Conservation (phyloP, 2,329 filamentous ascomycete species). For the Fusarium sp. region DNA sequence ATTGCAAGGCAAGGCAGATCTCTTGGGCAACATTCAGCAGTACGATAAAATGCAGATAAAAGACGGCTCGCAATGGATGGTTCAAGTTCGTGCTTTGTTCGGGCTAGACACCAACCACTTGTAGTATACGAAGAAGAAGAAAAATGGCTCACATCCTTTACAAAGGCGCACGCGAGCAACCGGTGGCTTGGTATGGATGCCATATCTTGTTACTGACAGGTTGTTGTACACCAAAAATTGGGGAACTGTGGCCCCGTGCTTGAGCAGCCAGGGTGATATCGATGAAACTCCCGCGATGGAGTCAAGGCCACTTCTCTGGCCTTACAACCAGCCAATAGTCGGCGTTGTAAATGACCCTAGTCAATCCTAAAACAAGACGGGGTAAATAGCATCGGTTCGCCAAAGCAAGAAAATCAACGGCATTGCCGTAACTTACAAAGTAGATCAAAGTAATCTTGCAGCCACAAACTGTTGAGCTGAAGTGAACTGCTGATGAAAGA, state of each 20-base stretch:
- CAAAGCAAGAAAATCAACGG: constrained; percentile 2
- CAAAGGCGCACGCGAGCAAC: constrained; percentile 26
- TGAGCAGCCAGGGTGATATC: constrained; percentile 27
- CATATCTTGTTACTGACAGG: neutral
- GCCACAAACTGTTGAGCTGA: constrained; percentile 5
- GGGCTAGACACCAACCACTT: constrained; percentile 30
- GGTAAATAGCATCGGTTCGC: constrained; percentile 12
- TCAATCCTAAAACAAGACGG: constrained; percentile 44
- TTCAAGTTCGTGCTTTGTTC: neutral
- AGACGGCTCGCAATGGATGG: neutral
- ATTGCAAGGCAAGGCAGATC: constrained; percentile 24
- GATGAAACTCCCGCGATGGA: constrained; percentile 41
- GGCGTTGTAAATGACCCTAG: constrained; percentile 20
- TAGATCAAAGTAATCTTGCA: neutral
- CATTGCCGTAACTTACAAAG: neutral
- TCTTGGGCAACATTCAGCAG: constrained; percentile 7
- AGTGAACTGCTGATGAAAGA: neutral
- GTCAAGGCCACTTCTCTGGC: constrained; percentile 17
- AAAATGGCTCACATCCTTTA: constrained; percentile 24
- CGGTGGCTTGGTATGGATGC: neutral
- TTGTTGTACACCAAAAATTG: neutral
- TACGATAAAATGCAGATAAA: constrained; percentile 10
- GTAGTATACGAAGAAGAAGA: neutral
- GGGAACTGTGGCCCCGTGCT: constrained; percentile 28
- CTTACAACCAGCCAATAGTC: constrained; percentile 40